These are phyloP conservation scores for Polymyxa betae DNA, from an alignment of 208 protist species.

Conservation along the genomic window DNA sequence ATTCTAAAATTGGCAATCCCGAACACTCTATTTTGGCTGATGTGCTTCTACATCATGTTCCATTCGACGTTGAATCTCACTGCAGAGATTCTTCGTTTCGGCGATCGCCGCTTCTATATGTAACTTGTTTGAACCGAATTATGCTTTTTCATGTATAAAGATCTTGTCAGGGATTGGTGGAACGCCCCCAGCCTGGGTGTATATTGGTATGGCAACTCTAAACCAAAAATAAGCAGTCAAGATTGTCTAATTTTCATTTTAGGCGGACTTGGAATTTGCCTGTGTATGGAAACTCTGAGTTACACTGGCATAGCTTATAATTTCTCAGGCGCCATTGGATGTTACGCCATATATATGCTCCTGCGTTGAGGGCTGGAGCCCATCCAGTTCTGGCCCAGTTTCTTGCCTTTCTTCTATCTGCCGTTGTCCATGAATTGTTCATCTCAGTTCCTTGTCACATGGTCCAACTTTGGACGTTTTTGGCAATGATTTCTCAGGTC, in stretches of 20 bases:
- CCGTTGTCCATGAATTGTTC: conserved; percentile 51
- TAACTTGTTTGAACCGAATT: neutral
- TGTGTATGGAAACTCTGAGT: neutral
- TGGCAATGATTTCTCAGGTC: neutral
- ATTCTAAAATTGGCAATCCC: conserved; percentile 47
- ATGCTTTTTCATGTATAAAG: neutral
- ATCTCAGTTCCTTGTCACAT: conserved; percentile 44
- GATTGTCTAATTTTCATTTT: neutral
- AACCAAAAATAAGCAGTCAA: no score
- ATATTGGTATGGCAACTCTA: neutral
- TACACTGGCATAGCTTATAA: neutral
- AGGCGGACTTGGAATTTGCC: conserved; percentile 30
- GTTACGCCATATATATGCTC: conserved; percentile 40
- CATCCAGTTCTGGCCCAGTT: neutral
- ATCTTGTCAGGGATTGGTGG: conserved; percentile 26
- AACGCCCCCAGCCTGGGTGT: conserved; percentile 11
- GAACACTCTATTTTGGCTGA: neutral
- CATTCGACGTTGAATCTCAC: conserved; percentile 46
- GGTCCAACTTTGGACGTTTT: conserved; percentile 39
- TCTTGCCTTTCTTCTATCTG: conserved; percentile 18
- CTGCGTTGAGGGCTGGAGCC: neutral
- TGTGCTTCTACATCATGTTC: conserved; percentile 31
- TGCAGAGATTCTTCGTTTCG: conserved; percentile 28
- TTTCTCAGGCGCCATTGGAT: conserved; percentile 37
- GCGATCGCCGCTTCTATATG: conserved; percentile 26